Conservation (phyloP, 2,329 filamentous ascomycete species). For the Coleophoma eucalyptorum region DNA sequence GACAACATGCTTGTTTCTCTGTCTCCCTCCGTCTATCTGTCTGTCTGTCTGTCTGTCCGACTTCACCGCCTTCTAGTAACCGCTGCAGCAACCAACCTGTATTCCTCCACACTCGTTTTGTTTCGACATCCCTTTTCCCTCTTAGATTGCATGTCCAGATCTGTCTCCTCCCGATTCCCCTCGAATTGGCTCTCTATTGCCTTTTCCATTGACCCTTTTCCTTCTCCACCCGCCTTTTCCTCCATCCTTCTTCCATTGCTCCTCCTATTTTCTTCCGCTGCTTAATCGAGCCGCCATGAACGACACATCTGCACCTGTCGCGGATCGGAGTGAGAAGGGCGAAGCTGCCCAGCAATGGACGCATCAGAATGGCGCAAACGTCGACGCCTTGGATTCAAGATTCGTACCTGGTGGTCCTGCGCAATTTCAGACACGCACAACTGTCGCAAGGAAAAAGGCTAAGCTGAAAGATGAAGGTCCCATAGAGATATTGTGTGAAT, state of each 20-base stretch:
- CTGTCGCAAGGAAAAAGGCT: conserved; percentile 37
- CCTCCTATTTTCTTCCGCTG: neutral
- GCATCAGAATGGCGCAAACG: conserved; percentile 12
- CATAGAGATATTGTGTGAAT: conserved; percentile 57
- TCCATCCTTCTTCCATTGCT: neutral
- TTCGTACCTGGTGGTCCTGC: conserved; percentile 3
- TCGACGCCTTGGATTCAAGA: conserved; percentile 13
- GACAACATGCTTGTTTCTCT: too few species aligned
- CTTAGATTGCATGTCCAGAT: too few species aligned
- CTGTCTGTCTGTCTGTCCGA: too few species aligned
- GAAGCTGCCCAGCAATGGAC: conserved; percentile 13
- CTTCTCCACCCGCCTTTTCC: neutral
- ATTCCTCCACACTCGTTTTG: too few species aligned
- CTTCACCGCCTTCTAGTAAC: too few species aligned
- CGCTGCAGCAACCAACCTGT: too few species aligned
- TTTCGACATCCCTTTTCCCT: too few species aligned
- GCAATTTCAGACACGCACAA: conserved; percentile 9
- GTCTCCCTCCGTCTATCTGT: too few species aligned
- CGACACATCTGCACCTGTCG: conserved; percentile 7
- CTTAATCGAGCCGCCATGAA: conserved; percentile 10
- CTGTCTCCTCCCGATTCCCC: neutral
- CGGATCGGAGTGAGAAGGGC: conserved; percentile 9
- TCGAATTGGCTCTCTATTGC: neutral
- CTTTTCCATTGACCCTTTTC: neutral
- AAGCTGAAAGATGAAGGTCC: conserved; percentile 61